phyloP scores from a whole-genome alignment of 495 filamentous ascomycete genomes.

The Aspergillus heteromorphus region DNA sequence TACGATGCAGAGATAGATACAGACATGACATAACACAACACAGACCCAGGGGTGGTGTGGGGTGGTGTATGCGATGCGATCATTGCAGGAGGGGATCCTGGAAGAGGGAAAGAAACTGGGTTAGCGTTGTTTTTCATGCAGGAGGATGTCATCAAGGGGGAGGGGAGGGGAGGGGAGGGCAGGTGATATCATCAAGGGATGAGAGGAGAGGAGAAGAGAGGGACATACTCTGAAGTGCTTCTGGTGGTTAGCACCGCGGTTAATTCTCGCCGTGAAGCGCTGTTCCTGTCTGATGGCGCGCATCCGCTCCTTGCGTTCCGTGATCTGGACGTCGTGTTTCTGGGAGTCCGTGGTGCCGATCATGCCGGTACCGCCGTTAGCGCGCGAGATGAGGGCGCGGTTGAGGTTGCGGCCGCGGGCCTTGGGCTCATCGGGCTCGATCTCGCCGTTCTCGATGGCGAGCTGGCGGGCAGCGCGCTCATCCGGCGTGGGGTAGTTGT shows the following conservation, averaged over 20 bases:
- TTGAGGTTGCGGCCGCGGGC: constrained; percentile 41
- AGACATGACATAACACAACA: no score
- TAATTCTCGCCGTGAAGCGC: constrained; percentile 55
- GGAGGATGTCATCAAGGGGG: no score
- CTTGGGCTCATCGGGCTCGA: constrained; percentile 34
- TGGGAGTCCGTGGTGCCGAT: constrained; percentile 64
- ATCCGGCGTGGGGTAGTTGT: constrained; percentile 65
- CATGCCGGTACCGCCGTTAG: constrained; percentile 72
- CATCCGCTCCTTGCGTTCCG: constrained; percentile 63
- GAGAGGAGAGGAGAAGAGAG: not conserved
- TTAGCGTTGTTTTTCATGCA: constrained; percentile 20
- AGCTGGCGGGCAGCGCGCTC: constrained; percentile 49
- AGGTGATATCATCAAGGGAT: no score
- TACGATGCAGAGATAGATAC: not conserved
- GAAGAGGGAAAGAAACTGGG: not conserved
- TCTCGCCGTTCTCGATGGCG: constrained; percentile 46
- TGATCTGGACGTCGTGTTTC: constrained; percentile 56
- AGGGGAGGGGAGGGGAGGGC: no score
- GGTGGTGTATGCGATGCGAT: no score
- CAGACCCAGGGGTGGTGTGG: no score
- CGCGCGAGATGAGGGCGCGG: constrained; percentile 57
- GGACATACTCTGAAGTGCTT: constrained; percentile 67
- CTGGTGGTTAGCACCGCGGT: constrained; percentile 62
- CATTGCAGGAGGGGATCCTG: constrained; percentile 45
- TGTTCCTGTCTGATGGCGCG: constrained; percentile 54